A percentile compares a stretch with the other conserved stretches of the same genome.
Conservation (phyloP, 2,329 filamentous ascomycete genomes). For the Escovopsis sp. region DNA sequence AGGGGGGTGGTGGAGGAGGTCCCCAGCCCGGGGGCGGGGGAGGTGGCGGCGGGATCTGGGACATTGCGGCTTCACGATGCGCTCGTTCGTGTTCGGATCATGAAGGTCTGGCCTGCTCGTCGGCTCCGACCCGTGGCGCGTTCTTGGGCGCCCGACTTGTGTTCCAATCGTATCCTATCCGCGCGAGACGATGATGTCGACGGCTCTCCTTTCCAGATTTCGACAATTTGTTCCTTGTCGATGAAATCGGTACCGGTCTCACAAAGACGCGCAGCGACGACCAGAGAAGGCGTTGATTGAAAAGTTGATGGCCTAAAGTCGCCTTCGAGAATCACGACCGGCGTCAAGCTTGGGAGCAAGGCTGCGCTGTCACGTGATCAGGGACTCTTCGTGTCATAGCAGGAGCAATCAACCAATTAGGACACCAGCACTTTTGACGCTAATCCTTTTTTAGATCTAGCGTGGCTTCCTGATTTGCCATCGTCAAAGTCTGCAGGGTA, state of each 20-base stretch:
- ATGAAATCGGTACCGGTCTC: slow-evolving; percentile 15
- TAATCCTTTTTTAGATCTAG: too few relatives aligned
- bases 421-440: too few relatives aligned
- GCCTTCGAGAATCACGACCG: slow-evolving; percentile 13
- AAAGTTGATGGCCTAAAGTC: slow-evolving; percentile 9
- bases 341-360: slow-evolving; percentile 4
- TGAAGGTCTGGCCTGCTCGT: slow-evolving; percentile 12
- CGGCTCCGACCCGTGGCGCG: slow-evolving; percentile 23
- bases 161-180: too few relatives aligned
- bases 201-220: too few relatives aligned
- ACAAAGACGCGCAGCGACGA: slow-evolving; percentile 16
- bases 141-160: slow-evolving; percentile 16
- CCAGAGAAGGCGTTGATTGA: slow-evolving; percentile 16
- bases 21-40: slow-evolving; percentile 41
- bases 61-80: slow-evolving; percentile 28
- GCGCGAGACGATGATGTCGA: too few relatives aligned
- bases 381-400: too few relatives aligned
- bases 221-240: slow-evolving; percentile 4
- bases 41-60: slow-evolving; percentile 41
- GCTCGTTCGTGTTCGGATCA: slow-evolving; percentile 10
- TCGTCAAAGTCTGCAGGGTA: slow-evolving; percentile 1
- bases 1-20: slow-evolving; percentile 38
- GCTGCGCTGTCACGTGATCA: slow-evolving; percentile 13
- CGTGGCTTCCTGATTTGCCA: too few relatives aligned
- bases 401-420: too few relatives aligned